phyloP scores from a whole-genome alignment of 1,284 basidiomycete genomes.

The Apiotrichum montevideense region DNA sequence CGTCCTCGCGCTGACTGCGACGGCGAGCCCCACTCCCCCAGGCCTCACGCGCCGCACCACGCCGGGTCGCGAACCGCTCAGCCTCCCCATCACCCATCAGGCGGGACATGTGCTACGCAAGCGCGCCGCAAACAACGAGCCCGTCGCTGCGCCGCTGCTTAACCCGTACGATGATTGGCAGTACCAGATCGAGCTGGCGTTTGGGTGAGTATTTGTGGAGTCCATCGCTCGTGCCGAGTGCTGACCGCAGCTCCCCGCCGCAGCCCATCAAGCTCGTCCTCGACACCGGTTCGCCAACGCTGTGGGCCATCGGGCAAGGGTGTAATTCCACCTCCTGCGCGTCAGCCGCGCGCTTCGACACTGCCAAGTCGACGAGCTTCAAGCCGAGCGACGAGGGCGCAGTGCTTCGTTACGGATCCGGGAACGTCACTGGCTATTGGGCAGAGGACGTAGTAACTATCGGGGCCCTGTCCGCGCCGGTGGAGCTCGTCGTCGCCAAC shows the following conservation, averaged over 20 bases:
- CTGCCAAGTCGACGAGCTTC: neutral
- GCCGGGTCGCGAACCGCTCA: neutral
- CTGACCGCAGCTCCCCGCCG: neutral
- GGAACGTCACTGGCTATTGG: neutral
- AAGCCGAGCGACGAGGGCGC: neutral
- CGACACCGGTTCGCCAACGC: conserved; percentile 2
- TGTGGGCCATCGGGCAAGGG: neutral
- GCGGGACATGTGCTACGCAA: too few species aligned
- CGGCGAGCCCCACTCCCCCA: neutral
- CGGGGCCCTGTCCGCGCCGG: neutral
- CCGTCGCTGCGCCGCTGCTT: neutral
- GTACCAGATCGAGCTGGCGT: neutral
- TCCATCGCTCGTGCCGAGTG: too few species aligned
- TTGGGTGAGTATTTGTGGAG: neutral
- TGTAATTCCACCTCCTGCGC: neutral
- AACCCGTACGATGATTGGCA: neutral
- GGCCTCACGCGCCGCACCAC: neutral
- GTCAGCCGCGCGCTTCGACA: neutral
- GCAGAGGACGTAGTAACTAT: neutral
- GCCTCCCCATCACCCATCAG: neutral
- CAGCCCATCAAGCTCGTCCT: neutral
- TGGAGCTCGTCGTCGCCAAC: neutral
- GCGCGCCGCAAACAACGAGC: neutral
- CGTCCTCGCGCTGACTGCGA: neutral
- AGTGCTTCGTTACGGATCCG: neutral